Percentiles rank a stretch among this genome's conserved stretches.
Conservation (phyloP, 768 basidiomycete genomes). For the Boletales sp. region DNA sequence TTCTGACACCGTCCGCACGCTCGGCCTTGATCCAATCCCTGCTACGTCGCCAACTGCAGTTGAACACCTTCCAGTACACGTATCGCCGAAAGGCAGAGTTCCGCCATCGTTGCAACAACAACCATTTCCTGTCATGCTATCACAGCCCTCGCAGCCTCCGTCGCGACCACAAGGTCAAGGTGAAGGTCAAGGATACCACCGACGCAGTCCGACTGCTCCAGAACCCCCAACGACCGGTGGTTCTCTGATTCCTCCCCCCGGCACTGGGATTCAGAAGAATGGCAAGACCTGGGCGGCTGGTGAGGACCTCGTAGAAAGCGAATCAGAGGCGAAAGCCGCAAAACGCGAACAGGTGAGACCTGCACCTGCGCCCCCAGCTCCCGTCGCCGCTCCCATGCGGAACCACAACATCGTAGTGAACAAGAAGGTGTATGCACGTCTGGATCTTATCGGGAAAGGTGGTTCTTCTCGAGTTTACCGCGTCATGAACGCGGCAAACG, state of each 20-base stretch:
- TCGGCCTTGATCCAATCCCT: conserved; percentile 33
- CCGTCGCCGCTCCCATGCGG: conserved; percentile 29
- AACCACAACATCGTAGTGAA: conserved; percentile 48
- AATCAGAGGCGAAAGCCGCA: conserved; percentile 27
- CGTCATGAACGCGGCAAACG: conserved; percentile 71
- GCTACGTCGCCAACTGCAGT: conserved; percentile 57
- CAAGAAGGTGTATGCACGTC: conserved; percentile 75
- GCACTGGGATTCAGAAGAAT: conserved; percentile 20
- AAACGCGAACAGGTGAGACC: conserved; percentile 29
- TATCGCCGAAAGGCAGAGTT: conserved; percentile 30
- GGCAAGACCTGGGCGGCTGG: conserved; percentile 46
- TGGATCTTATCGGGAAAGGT: conserved; percentile 89
- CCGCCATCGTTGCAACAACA: conserved; percentile 22
- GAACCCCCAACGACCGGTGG: conserved; percentile 50
- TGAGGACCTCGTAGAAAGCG: conserved; percentile 39
- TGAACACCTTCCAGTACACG: conserved; percentile 33
- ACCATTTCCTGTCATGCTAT: conserved; percentile 24
- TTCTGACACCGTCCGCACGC: conserved; percentile 68
- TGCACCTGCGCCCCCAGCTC: conserved; percentile 31
- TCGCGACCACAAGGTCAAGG: conserved; percentile 25
- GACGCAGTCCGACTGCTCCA: conserved; percentile 68
- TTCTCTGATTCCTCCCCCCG: conserved; percentile 14
- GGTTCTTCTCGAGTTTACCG: conserved; percentile 96
- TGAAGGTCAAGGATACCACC: conserved; percentile 39
- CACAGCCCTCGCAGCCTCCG: conserved; percentile 19